phyloP scores from a whole-genome alignment of 345 rosid species.

The Gossypium ekmanianum region DNA sequence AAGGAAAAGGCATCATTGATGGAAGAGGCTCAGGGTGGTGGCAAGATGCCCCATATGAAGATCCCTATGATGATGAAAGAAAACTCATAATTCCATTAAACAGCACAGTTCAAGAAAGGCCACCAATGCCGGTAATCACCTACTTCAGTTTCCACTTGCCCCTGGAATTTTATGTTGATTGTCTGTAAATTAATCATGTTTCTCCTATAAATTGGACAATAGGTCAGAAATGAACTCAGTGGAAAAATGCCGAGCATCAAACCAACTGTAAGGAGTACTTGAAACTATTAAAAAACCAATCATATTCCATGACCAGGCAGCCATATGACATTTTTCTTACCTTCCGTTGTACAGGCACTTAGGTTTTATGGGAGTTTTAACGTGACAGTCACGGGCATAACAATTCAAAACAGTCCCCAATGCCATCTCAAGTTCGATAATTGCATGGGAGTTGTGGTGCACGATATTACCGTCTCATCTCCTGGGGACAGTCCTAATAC shows the following conservation, averaged over 20 bases:
- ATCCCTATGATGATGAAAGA: conserved; percentile 57
- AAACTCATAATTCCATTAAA: conserved; percentile 59
- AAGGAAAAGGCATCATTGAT: conserved; percentile 78
- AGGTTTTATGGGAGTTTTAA: conserved; percentile 93
- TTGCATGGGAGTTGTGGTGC: conserved; percentile 82
- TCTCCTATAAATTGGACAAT: conserved; percentile 28
- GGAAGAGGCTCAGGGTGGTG: conserved; percentile 99
- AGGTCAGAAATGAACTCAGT: conserved; percentile 62
- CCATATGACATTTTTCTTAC: conserved; percentile 15
- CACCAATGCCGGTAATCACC: conserved; percentile 39
- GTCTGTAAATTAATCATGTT: conserved; percentile 22
- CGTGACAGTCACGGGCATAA: conserved; percentile 84
- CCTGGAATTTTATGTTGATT: conserved; percentile 2
- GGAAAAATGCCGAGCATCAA: conserved; percentile 78
- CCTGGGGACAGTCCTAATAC: conserved; percentile 98
- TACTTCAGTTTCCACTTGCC: not conserved
- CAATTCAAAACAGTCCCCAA: conserved; percentile 91
- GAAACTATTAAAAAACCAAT: not conserved
- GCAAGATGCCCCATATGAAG: conserved; percentile 56
- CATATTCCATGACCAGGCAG: conserved; percentile 7
- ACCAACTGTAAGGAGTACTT: conserved; percentile 76
- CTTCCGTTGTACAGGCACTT: conserved; percentile 51
- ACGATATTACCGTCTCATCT: conserved; percentile 63
- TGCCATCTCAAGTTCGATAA: conserved; percentile 98
- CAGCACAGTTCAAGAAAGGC: conserved; percentile 44